Conservation (phyloP, 2,329 filamentous ascomycete species). For the Exophiala xenobiotica region DNA sequence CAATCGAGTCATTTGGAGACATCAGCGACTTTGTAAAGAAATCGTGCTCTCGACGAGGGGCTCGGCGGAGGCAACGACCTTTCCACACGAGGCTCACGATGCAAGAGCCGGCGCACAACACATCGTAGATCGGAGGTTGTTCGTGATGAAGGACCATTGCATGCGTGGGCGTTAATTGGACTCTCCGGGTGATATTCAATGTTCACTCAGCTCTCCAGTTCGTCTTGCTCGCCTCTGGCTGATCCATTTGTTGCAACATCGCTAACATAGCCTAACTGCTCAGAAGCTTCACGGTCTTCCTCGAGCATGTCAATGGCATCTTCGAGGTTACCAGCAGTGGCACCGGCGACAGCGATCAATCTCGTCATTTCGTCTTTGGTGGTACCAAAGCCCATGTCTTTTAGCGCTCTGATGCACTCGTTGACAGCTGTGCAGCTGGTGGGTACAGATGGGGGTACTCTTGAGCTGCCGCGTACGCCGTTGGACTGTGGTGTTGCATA, state of each 20-base stretch:
- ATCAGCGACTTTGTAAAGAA: too few relatives aligned
- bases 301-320: slow-evolving; percentile 53
- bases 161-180: too few relatives aligned
- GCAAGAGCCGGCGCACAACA: too few relatives aligned
- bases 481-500: too few relatives aligned
- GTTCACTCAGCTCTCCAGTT: background rate
- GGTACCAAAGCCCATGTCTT: slow-evolving; percentile 43
- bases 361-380: slow-evolving; percentile 39
- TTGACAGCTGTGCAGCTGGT: slow-evolving; percentile 14
- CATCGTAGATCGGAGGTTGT: too few relatives aligned
- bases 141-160: too few relatives aligned
- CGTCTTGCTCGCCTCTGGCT: background rate
- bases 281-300: slow-evolving; percentile 43
- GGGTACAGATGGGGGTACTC: slow-evolving; percentile 7
- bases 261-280: background rate
- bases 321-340: slow-evolving; percentile 42
- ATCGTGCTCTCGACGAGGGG: too few relatives aligned
- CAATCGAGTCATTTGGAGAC: too few relatives aligned
- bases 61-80: too few relatives aligned
- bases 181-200: too few relatives aligned
- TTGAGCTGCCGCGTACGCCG: slow-evolving; percentile 6
- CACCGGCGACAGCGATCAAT: slow-evolving; percentile 46
- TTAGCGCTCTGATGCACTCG: slow-evolving; percentile 42
- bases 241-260: background rate
- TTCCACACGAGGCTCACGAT: too few relatives aligned